These are phyloP conservation scores for Anthoceros angustus DNA, from an alignment of 225 moss, liverwort and hornwort genomes.

Conservation along the genomic window DNA sequence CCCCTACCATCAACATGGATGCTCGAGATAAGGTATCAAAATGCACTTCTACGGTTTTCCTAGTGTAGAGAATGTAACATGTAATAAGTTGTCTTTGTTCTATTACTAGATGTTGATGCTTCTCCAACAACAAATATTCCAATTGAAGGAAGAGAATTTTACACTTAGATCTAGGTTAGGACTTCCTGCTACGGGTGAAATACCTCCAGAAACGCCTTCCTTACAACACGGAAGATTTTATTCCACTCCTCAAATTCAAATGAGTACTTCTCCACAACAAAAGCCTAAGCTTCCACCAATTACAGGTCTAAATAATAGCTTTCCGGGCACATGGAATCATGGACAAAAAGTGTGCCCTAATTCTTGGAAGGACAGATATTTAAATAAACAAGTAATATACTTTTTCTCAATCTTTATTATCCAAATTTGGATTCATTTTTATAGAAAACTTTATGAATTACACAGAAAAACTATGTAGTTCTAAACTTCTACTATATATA, in stretches of 20 bases:
- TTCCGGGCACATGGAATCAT: background rate
- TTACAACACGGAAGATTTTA: conserved; percentile 16
- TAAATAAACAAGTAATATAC: background rate
- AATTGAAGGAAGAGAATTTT: conserved; percentile 61
- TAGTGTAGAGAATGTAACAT: background rate
- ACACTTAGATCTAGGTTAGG: conserved; percentile 48
- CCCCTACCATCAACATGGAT: conserved; percentile 84
- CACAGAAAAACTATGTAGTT: no score
- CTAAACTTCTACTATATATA: background rate
- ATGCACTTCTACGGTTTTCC: background rate
- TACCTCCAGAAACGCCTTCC: conserved; percentile 20
- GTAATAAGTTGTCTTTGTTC: background rate
- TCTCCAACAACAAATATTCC: conserved; percentile 63
- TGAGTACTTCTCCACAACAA: conserved; percentile 15
- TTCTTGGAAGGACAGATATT: background rate
- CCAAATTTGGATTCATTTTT: no score
- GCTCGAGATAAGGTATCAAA: conserved; percentile 69
- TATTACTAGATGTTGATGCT: conserved; percentile 42
- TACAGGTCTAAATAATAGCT: background rate
- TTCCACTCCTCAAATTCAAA: conserved; percentile 17
- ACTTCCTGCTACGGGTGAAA: conserved; percentile 21
- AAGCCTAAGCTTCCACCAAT: background rate
- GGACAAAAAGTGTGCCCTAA: background rate
- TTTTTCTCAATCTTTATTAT: background rate
- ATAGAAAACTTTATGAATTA: no score